Evolutionary conservation across 768 basidiomycete genomes (phyloP).

Genomic region (Termitomyces bulborhizus): DNA sequence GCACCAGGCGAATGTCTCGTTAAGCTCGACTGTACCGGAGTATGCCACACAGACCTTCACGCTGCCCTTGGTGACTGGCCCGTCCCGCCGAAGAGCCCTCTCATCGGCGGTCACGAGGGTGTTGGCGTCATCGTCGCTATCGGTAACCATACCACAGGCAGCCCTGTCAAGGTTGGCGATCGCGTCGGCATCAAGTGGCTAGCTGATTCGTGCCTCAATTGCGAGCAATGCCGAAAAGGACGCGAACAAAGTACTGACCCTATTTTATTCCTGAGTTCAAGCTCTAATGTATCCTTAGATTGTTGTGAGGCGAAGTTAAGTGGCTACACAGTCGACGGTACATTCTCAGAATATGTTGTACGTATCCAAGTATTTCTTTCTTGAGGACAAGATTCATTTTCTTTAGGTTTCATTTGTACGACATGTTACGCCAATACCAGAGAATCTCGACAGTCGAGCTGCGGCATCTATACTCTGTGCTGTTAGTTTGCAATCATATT

Average conservation of each 20-base stretch:
- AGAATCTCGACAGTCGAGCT: constrained; percentile 52
- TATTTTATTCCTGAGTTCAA: background rate
- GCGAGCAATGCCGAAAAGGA: constrained; percentile 74
- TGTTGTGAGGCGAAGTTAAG: constrained; percentile 55
- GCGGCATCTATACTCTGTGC: constrained; percentile 79
- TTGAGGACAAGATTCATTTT: background rate
- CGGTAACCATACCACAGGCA: constrained; percentile 50
- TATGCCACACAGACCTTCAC: constrained; percentile 86
- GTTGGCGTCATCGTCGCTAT: constrained; percentile 80
- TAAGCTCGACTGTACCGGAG: constrained; percentile 70
- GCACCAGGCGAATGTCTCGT: constrained; percentile 68
- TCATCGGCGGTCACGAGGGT: constrained; percentile 84
- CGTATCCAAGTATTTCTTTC: constrained; percentile 10
- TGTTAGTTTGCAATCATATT: constrained; percentile 26
- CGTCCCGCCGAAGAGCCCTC: constrained; percentile 50
- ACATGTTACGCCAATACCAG: constrained; percentile 77
- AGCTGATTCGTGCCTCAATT: constrained; percentile 64
- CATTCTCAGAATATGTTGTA: constrained; percentile 66
- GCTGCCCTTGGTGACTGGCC: constrained; percentile 81
- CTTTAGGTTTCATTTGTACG: constrained; percentile 61
- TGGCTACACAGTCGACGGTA: constrained; percentile 75
- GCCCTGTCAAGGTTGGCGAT: constrained; percentile 68
- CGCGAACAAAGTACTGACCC: constrained; percentile 60
- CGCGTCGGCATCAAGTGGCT: constrained; percentile 84
- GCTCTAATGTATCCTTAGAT: constrained; percentile 26